These are phyloP conservation scores for Shiraia bambusicola DNA, from an alignment of 2,329 filamentous ascomycete species.

Conservation along the genomic window DNA sequence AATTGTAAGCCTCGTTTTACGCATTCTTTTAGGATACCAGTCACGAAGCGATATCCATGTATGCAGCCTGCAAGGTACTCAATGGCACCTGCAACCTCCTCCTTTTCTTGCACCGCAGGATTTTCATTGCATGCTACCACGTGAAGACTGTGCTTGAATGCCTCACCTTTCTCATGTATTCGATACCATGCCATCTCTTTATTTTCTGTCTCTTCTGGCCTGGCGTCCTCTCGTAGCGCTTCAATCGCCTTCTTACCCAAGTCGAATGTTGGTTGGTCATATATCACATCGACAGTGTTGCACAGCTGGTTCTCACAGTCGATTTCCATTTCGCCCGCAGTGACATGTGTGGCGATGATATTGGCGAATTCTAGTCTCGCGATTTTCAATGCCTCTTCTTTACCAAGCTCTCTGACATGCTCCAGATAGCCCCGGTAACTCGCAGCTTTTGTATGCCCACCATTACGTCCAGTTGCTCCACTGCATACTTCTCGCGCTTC, in stretches of 20 bases:
- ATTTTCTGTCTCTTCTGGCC: conserved; percentile 23
- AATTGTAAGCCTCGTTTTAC: conserved; percentile 30
- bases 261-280: conserved; percentile 46
- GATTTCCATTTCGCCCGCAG: conserved; percentile 52
- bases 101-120: conserved; percentile 10
- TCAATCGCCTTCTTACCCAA: conserved; percentile 29
- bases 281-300: conserved; percentile 61
- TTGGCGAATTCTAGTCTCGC: conserved; percentile 45
- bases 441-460: conserved; percentile 54
- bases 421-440: conserved; percentile 55
- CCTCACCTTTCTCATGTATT: conserved; percentile 17
- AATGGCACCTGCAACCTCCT: conserved; percentile 31
- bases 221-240: conserved; percentile 21
- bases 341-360: conserved; percentile 57
- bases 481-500: conserved; percentile 44
- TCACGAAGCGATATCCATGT: conserved; percentile 37
- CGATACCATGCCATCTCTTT: conserved; percentile 34
- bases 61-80: conserved; percentile 37
- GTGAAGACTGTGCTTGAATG: conserved; percentile 19
- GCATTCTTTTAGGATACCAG: conserved; percentile 27
- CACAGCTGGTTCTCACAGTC: conserved; percentile 52
- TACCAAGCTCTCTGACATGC: conserved; percentile 51
- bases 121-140: conserved; percentile 22
- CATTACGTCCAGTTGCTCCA: conserved; percentile 48
- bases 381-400: conserved; percentile 51